Evolutionary conservation across 2,329 filamentous ascomycete genomes (phyloP).

Genomic region (Volutella citrinella): DNA sequence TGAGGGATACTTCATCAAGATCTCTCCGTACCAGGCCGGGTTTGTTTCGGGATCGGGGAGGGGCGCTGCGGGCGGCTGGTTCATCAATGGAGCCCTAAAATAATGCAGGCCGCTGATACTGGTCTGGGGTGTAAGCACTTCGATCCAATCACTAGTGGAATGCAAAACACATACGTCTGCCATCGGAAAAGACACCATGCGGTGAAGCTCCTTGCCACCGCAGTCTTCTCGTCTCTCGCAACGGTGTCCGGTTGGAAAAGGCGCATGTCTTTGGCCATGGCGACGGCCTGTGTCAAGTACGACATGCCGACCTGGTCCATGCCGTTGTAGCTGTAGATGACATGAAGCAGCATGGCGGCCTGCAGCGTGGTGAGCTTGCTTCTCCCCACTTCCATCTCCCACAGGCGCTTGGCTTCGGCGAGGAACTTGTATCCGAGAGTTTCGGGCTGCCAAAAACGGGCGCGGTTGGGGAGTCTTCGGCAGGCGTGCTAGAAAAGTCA

Average conservation of each 20-base stretch:
- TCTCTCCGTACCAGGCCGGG: slow-evolving; percentile 5
- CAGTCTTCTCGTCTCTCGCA: slow-evolving; percentile 5
- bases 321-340: slow-evolving; percentile 7
- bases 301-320: slow-evolving; percentile 6
- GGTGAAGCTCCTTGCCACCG: slow-evolving; percentile 4
- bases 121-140: not conserved
- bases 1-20: slow-evolving; percentile 10
- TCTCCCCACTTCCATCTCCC: too few species aligned
- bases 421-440: too few species aligned
- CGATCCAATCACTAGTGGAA: too few species aligned
- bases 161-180: slow-evolving; percentile 8
- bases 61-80: not conserved
- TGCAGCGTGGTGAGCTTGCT: too few species aligned
- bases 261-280: slow-evolving; percentile 1
- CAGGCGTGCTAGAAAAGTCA: too few species aligned
- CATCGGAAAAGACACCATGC: slow-evolving; percentile 12
- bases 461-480: too few species aligned
- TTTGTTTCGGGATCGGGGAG: slow-evolving; percentile 4
- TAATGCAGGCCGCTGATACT: slow-evolving; percentile 6
- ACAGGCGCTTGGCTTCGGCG: too few species aligned
- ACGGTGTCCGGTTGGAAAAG: slow-evolving; percentile 7
- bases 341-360: not conserved
- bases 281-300: not conserved
- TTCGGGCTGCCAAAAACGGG: too few species aligned
- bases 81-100: not conserved